phyloP scores from a whole-genome alignment of 495 filamentous ascomycete species.

The Penicillium arizonense region DNA sequence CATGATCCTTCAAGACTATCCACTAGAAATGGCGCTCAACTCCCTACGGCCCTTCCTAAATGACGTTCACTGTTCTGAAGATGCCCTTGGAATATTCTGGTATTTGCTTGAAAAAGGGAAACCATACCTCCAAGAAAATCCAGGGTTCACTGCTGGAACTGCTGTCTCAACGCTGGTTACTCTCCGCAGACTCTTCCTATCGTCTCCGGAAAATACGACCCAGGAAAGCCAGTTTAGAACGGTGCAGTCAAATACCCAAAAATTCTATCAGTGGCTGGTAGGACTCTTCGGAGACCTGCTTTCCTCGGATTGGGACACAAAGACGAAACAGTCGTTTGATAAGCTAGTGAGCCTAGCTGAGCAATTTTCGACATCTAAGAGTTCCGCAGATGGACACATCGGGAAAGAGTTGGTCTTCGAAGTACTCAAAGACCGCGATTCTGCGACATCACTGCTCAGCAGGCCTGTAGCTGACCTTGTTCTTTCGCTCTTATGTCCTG shows the following conservation, averaged over 20 bases:
- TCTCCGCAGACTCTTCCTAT: constrained; percentile 66
- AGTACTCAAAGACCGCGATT: constrained; percentile 69
- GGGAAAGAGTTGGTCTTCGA: constrained; percentile 74
- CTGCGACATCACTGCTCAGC: constrained; percentile 60
- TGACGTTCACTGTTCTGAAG: constrained; percentile 85
- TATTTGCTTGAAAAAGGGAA: constrained; percentile 75
- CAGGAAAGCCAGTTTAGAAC: constrained; percentile 72
- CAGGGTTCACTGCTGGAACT: constrained; percentile 76
- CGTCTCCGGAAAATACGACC: constrained; percentile 64
- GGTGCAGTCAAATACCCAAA: constrained; percentile 64
- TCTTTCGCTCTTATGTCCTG: constrained; percentile 67
- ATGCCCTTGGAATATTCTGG: constrained; percentile 82
- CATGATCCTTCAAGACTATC: constrained; percentile 70
- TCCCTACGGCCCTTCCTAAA: constrained; percentile 75
- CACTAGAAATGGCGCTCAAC: constrained; percentile 88
- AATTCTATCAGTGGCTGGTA: constrained; percentile 71
- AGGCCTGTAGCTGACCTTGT: constrained; percentile 66
- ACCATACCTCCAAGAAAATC: constrained; percentile 58
- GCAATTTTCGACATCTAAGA: constrained; percentile 54
- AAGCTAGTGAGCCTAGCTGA: constrained; percentile 62
- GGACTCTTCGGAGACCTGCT: constrained; percentile 57
- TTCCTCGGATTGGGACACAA: constrained; percentile 44
- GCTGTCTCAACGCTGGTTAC: constrained; percentile 73
- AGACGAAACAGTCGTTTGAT: constrained; percentile 56
- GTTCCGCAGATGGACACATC: constrained; percentile 55